Conservation (phyloP, 2,329 filamentous ascomycete genomes). For the Penicillium sp. region DNA sequence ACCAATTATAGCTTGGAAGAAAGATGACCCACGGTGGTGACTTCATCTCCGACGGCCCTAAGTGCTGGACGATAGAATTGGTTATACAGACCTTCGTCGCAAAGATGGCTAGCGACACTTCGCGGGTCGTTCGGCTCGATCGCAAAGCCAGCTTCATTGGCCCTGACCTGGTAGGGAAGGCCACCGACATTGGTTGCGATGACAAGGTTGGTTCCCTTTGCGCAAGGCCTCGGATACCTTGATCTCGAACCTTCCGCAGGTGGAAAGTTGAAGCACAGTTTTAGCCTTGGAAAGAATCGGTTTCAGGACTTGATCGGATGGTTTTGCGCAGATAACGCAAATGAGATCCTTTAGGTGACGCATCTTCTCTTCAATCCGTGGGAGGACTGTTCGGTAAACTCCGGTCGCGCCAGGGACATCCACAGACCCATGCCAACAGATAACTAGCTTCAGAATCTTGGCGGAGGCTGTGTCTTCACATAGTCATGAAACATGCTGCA, state of each 20-base stretch:
- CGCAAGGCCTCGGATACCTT: background rate
- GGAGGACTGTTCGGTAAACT: background rate
- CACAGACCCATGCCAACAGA: background rate
- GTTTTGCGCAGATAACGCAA: background rate
- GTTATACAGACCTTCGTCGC: background rate
- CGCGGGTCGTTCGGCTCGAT: background rate
- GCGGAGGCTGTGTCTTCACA: background rate
- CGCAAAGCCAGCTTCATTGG: background rate
- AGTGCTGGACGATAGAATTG: background rate
- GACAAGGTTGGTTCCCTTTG: background rate
- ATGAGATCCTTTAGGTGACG: background rate
- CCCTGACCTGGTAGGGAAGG: background rate
- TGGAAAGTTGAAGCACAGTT: background rate
- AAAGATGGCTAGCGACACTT: background rate
- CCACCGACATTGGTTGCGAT: background rate
- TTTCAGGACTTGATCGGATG: background rate
- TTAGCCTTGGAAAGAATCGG: background rate
- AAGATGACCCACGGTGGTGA: background rate
- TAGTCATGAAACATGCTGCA: background rate
- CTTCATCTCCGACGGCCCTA: background rate
- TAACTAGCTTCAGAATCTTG: background rate
- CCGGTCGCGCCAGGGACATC: background rate
- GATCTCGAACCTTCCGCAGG: background rate
- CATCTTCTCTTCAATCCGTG: background rate
- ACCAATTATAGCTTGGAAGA: background rate